These are phyloP conservation scores for Nannizzia gypsea DNA, from an alignment of 2,329 filamentous ascomycete species.

Conservation along the genomic window DNA sequence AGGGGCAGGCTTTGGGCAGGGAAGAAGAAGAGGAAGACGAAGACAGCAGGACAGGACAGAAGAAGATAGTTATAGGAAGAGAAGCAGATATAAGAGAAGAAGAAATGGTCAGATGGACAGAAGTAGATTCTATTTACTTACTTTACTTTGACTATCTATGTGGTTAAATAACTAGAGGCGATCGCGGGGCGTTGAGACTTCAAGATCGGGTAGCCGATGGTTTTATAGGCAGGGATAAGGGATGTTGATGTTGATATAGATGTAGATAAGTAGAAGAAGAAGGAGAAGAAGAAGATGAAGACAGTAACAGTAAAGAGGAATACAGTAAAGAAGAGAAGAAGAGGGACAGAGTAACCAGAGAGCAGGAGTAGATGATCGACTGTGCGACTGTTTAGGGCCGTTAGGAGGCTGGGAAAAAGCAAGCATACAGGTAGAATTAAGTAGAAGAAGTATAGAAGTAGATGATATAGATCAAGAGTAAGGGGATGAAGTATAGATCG, in stretches of 20 bases:
- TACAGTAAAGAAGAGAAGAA: neutral
- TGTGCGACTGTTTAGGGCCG: neutral
- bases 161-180: neutral
- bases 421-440: neutral
- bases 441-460: neutral
- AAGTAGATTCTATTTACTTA: neutral
- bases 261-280: neutral
- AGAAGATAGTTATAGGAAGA: neutral
- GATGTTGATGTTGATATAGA: neutral
- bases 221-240: neutral
- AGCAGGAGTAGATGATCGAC: neutral
- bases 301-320: neutral
- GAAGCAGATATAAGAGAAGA: neutral
- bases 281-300: neutral
- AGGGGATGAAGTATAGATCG: neutral
- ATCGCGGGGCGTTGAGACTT: neutral
- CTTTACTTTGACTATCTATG: too few relatives aligned
- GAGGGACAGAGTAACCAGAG: neutral
- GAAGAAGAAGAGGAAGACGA: neutral
- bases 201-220: neutral
- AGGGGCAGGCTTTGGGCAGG: neutral
- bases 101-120: neutral
- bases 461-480: neutral
- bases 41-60: neutral
- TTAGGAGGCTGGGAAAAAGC: neutral